Percentiles rank a stretch among this genome's conserved stretches.
Conservation (phyloP, 2,329 filamentous ascomycete genomes). For the Aspergillus aculeatus region DNA sequence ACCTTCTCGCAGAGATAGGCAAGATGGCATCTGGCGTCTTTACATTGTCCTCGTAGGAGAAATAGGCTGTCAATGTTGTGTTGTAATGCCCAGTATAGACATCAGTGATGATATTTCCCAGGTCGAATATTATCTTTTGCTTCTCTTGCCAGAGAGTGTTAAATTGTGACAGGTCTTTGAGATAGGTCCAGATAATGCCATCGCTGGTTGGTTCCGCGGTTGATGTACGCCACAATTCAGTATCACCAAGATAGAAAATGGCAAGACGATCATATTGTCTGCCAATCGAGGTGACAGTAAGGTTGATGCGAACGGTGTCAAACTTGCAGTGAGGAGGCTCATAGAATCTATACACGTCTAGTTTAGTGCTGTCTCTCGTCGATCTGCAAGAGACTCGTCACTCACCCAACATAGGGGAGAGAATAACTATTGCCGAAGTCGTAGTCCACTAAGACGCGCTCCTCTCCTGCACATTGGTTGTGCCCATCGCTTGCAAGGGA, state of each 20-base stretch:
- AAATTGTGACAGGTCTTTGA: constrained; percentile 76
- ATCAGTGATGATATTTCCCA: constrained; percentile 69
- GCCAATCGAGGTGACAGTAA: constrained; percentile 70
- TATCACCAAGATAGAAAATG: constrained; percentile 72
- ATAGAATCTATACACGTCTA: constrained; percentile 51
- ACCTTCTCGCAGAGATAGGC: constrained; percentile 51
- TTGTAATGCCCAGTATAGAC: constrained; percentile 73
- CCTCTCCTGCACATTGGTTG: constrained; percentile 22
- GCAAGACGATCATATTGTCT: constrained; percentile 75
- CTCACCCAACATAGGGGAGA: constrained; percentile 67
- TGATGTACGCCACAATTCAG: constrained; percentile 78
- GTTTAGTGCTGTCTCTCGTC: background rate
- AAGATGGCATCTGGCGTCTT: constrained; percentile 63
- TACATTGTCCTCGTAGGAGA: constrained; percentile 54
- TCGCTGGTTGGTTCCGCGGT: constrained; percentile 72
- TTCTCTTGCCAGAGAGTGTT: constrained; percentile 65
- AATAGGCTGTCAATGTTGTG: constrained; percentile 71
- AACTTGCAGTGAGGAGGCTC: constrained; percentile 67
- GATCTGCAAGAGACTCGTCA: constrained; percentile 9
- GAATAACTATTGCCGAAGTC: constrained; percentile 72
- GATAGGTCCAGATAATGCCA: constrained; percentile 73
- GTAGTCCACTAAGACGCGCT: constrained; percentile 65
- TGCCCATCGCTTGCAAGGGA: constrained; percentile 42
- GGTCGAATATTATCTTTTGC: constrained; percentile 76
- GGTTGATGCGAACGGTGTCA: constrained; percentile 71